Percentiles rank a stretch among this genome's conserved stretches.
Conservation (phyloP, 2,329 filamentous ascomycete genomes). For the Polychaeton citri region DNA sequence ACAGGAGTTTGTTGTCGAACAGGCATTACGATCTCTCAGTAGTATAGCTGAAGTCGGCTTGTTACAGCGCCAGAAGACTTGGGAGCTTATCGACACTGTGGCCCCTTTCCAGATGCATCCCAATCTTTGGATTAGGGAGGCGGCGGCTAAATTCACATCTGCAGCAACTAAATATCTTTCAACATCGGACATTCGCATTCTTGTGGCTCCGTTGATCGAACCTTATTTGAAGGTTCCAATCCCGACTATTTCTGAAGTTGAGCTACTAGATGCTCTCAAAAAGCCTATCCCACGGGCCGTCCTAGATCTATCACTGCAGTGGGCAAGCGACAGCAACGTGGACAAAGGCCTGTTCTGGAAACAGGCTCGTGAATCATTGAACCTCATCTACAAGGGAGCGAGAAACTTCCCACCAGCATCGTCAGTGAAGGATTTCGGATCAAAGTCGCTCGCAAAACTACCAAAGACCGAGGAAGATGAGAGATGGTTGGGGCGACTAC, state of each 20-base stretch:
- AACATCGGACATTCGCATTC: conserved; percentile 67
- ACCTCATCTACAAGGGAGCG: conserved; percentile 40
- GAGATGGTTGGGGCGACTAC: conserved; percentile 73
- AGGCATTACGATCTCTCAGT: conserved; percentile 74
- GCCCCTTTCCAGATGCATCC: conserved; percentile 84
- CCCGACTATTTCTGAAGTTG: conserved; percentile 56
- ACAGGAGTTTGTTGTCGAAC: conserved; percentile 88
- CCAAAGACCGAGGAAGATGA: conserved; percentile 85
- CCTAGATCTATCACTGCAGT: conserved; percentile 72
- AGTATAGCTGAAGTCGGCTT: conserved; percentile 80
- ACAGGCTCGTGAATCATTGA: conserved; percentile 53
- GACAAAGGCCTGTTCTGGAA: conserved; percentile 85
- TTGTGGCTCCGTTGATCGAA: conserved; percentile 64
- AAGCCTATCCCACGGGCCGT: conserved; percentile 65
- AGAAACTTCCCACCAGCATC: conserved; percentile 45
- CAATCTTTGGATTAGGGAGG: conserved; percentile 88
- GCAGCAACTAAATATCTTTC: conserved; percentile 64
- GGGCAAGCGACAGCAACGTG: conserved; percentile 45
- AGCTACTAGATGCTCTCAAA: conserved; percentile 69
- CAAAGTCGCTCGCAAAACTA: conserved; percentile 48
- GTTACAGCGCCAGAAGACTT: conserved; percentile 69
- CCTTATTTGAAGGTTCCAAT: conserved; percentile 69
- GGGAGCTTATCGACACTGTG: conserved; percentile 76
- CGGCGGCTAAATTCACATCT: conserved; percentile 70
- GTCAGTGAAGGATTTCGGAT: conserved; percentile 42